These are phyloP conservation scores for cucumber (Cucumis sativus) DNA, from an alignment of 306 rosid genomes.

Conservation along the genomic window Cucumber_9930_V3 NC_026656.2:583501-584000, in stretches of 20 bases:
- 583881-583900: background rate
- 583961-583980: background rate
- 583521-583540: conserved; percentile 53
- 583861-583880: too few species aligned
- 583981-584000: background rate
- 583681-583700: background rate
- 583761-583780: too few species aligned
- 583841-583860: too few species aligned
- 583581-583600: background rate
- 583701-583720: background rate
- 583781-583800: too few species aligned
- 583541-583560: conserved; percentile 16
- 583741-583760: too few species aligned
- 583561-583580: background rate
- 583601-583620: background rate
- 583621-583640: background rate
- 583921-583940: too few species aligned
- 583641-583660: background rate
- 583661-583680: background rate
- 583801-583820: too few species aligned
- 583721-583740: too few species aligned
- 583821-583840: too few species aligned
- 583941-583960: background rate
- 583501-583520: conserved; percentile 24
- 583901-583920: background rate